Percentiles rank a stretch among this genome's conserved stretches.
Conservation (phyloP, 495 filamentous ascomycete genomes). For the Penicillium steckii region DNA sequence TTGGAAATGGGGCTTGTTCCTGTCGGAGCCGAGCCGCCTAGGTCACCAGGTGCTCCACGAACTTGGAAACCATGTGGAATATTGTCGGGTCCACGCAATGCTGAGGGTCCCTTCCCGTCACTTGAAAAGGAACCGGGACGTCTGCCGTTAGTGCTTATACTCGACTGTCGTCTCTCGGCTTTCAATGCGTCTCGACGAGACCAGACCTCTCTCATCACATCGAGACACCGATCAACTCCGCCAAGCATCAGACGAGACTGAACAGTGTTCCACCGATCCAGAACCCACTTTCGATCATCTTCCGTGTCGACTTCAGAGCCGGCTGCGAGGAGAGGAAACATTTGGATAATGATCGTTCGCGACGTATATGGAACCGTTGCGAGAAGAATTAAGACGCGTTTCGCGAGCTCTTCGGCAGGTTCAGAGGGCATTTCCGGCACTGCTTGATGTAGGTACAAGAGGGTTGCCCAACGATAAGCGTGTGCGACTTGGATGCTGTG, state of each 20-base stretch:
- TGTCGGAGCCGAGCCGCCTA: background rate
- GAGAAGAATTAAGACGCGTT: slow-evolving; percentile 59
- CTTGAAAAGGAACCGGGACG: slow-evolving; percentile 12
- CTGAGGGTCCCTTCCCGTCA: slow-evolving; percentile 5
- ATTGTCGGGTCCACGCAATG: slow-evolving; percentile 2
- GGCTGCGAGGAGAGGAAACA: slow-evolving; percentile 72
- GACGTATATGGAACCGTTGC: slow-evolving; percentile 63
- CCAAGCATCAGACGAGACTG: slow-evolving; percentile 66
- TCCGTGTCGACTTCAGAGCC: slow-evolving; percentile 63
- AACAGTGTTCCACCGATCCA: slow-evolving; percentile 64
- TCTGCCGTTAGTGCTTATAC: slow-evolving; percentile 10
- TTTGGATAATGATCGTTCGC: slow-evolving; percentile 70
- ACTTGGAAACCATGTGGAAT: background rate
- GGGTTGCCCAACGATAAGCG: slow-evolving; percentile 73
- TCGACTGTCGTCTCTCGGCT: slow-evolving; percentile 26
- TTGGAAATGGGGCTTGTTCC: background rate
- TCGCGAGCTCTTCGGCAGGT: slow-evolving; percentile 56
- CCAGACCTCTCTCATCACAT: slow-evolving; percentile 76
- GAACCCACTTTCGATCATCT: slow-evolving; percentile 69
- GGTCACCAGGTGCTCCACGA: background rate
- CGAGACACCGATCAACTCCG: slow-evolving; percentile 68
- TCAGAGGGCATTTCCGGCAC: slow-evolving; percentile 71
- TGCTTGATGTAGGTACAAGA: slow-evolving; percentile 75
- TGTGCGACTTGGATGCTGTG: slow-evolving; percentile 72
- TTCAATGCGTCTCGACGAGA: slow-evolving; percentile 53